Base-by-base conservation (phyloP, 371 early-diverging fungal genomes). In the Apophysomyces sp. region DNA sequence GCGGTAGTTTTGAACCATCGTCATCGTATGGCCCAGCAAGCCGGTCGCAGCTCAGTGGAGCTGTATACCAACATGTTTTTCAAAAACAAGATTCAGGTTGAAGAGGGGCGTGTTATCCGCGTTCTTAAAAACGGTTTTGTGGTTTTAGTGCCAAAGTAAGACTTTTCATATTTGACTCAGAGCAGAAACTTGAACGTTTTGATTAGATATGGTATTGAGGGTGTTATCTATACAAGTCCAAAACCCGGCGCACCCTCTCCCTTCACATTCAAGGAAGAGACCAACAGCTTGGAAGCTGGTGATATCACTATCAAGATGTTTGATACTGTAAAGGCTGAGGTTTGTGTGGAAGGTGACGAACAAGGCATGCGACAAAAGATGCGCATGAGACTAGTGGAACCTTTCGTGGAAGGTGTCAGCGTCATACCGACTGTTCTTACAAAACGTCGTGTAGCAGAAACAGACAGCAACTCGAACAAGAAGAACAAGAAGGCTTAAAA, bases 11-110 rank as follows among this genome's bases (percentile, higher is more conserved):
- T 99, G 55, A 99, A 99, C 79, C 90, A 91, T 72, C 90, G 99
- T 34, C 89, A 98, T 73, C 86, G 95, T 29, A 92, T 91, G 92
- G 99, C 99, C 4, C 96, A 98, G 76, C 91, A 92, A 67, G 99
- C 99, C 0, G 81, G 91, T 6, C 88, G 98, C 27, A 90, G 94
- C 57, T 95, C 96, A 3, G 94, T 96, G 6, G 97, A 96, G 77
- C 78, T 99, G 9, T 98, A 87, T 80, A 98, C 98, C 0, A 89
- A 96, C 68, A 65, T 96, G 61, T 97, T 91, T 82, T 96, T 98
- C 83, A 93, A 89, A 73, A 90, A 89, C 73, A 94, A 94, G 79
- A 83, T 80, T 1, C 82, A 92, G 30, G 77, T 85, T 21, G 92
- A 93, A 67, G 91, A 92, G 54, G 99, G 91, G 4, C 95, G 92